Percentiles rank a stretch among this genome's conserved stretches.
Evolutionary conservation across 176 grass and related monocot genomes (phyloP).

Genomic region (Hsuehochloa calcarea): DNA sequence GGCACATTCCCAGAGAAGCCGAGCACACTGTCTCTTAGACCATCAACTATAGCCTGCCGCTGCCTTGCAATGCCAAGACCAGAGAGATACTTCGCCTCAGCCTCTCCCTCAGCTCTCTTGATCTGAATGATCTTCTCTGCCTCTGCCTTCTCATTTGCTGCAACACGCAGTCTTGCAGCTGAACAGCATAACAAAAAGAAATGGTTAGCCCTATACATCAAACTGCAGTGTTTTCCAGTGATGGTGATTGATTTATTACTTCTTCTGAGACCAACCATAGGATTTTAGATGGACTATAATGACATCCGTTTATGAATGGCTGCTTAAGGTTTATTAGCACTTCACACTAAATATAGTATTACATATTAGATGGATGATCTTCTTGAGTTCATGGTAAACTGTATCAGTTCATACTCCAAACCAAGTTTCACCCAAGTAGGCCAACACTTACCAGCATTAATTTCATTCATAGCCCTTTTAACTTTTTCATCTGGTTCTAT

Average conservation of each 20-base stretch:
- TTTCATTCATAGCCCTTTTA: slow-evolving; percentile 56
- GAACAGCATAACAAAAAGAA: slow-evolving; percentile 5
- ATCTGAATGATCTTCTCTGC: slow-evolving; percentile 57
- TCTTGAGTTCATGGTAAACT: not conserved
- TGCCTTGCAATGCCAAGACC: slow-evolving; percentile 47
- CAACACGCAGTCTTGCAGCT: slow-evolving; percentile 46
- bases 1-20: slow-evolving; percentile 45
- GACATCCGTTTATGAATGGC: not conserved
- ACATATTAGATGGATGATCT: not conserved
- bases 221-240: not conserved
- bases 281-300: slow-evolving; percentile 13
- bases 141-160: slow-evolving; percentile 49
- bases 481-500: slow-evolving; percentile 51
- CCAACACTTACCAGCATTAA: slow-evolving; percentile 37
- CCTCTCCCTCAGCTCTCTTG: slow-evolving; percentile 52
- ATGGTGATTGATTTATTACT: not conserved
- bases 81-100: slow-evolving; percentile 44
- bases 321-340: not conserved
- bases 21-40: slow-evolving; percentile 41
- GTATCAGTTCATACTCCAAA: slow-evolving; percentile 4
- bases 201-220: slow-evolving; percentile 6
- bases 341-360: not conserved
- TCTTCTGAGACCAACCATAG: not conserved
- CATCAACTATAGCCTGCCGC: slow-evolving; percentile 48
- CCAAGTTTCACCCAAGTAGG: not conserved